phyloP scores from a whole-genome alignment of 441 rosid species.

The Gossypium trilobum region DNA sequence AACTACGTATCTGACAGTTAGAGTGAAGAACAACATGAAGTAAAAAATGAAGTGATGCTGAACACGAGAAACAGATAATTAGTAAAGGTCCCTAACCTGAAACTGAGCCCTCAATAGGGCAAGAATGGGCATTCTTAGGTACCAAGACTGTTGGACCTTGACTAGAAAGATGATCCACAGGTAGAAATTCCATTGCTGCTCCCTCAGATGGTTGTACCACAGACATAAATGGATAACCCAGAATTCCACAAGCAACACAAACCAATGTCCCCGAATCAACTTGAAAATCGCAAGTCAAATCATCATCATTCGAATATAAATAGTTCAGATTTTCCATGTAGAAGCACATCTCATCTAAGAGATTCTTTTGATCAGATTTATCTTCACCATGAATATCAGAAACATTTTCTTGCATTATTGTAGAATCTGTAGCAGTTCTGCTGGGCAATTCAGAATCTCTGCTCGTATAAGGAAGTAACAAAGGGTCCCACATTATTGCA shows the following conservation, averaged over 20 bases:
- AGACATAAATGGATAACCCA: conserved; percentile 94
- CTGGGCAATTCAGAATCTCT: conserved; percentile 38
- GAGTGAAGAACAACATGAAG: background rate
- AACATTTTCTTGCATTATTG: conserved; percentile 32
- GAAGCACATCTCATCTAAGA: conserved; percentile 71
- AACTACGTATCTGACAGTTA: background rate
- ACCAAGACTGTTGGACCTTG: conserved; percentile 19
- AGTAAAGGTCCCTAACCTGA: conserved; percentile 27
- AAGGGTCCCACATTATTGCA: conserved; percentile 75
- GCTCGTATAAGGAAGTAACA: conserved; percentile 55
- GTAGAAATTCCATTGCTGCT: conserved; percentile 35
- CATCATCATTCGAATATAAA: conserved; percentile 58
- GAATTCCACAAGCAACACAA: conserved; percentile 96
- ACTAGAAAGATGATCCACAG: conserved; percentile 20
- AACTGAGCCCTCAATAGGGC: conserved; percentile 21
- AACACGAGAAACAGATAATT: background rate
- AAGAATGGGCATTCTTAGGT: conserved; percentile 14
- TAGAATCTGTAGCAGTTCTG: conserved; percentile 24
- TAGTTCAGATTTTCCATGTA: conserved; percentile 73
- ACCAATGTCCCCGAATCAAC: conserved; percentile 77
- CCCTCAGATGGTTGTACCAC: conserved; percentile 67
- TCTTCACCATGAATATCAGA: conserved; percentile 32
- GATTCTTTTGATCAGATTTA: conserved; percentile 33
- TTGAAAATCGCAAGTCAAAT: conserved; percentile 78
- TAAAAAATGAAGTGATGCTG: background rate